Percentiles rank a stretch among this genome's conserved stretches.
Evolutionary conservation across 2,329 filamentous ascomycete genomes (phyloP).

Genomic region (Cladosporium sp.): DNA sequence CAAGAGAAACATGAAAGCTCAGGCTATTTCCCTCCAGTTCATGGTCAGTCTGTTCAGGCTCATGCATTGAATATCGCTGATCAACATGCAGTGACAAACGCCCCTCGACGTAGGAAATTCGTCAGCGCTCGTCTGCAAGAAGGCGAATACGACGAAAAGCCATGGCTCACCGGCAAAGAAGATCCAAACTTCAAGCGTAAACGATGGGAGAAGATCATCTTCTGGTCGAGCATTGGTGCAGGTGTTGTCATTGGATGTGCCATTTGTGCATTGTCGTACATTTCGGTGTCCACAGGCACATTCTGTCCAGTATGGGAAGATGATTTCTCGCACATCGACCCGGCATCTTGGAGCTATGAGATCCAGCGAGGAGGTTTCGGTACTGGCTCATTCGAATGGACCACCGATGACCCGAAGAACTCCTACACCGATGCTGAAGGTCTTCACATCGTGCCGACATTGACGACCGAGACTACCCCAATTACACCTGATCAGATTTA

Average conservation of each 20-base stretch:
- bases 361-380: slow-evolving; percentile 67
- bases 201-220: slow-evolving; percentile 70
- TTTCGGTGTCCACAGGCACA: slow-evolving; percentile 66
- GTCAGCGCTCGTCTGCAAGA: slow-evolving; percentile 11
- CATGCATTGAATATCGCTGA: not conserved
- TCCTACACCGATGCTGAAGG: slow-evolving; percentile 63
- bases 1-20: slow-evolving; percentile 5
- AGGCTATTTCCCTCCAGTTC: slow-evolving; percentile 8
- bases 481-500: slow-evolving; percentile 33
- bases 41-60: not conserved
- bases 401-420: slow-evolving; percentile 65
- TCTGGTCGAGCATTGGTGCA: slow-evolving; percentile 62
- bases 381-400: slow-evolving; percentile 74
- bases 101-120: slow-evolving; percentile 8
- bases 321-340: slow-evolving; percentile 55
- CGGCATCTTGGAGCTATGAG: slow-evolving; percentile 65
- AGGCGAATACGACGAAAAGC: slow-evolving; percentile 12
- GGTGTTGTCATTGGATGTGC: slow-evolving; percentile 64
- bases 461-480: slow-evolving; percentile 61
- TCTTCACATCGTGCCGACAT: slow-evolving; percentile 68
- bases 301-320: slow-evolving; percentile 65
- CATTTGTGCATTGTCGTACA: slow-evolving; percentile 68
- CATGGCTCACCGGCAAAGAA: slow-evolving; percentile 11
- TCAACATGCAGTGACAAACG: not conserved
- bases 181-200: slow-evolving; percentile 13